phyloP scores from a whole-genome alignment of 345 rosid species.

The Eucalyptus albens region DNA sequence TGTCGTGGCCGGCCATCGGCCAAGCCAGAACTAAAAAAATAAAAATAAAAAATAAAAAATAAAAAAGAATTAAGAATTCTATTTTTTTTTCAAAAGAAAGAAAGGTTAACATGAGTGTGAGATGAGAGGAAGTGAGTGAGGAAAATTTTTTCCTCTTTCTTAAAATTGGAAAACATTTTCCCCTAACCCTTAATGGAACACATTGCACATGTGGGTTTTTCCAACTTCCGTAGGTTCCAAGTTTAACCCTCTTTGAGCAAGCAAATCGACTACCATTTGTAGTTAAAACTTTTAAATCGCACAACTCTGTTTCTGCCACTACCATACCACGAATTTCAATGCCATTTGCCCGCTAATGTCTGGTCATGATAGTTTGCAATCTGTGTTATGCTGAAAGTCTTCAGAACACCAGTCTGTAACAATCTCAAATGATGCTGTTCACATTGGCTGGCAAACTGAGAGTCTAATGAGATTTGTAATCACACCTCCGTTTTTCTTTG shows the following conservation, averaged over 20 bases:
- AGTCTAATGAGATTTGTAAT: not conserved
- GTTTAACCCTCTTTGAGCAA: not conserved
- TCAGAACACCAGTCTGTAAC: not conserved
- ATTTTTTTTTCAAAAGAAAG: too few species aligned
- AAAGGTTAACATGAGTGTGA: too few species aligned
- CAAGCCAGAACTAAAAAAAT: too few species aligned
- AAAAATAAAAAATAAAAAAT: fast-evolving
- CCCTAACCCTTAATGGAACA: not conserved
- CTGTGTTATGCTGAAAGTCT: not conserved
- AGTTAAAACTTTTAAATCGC: not conserved
- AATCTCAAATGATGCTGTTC: not conserved
- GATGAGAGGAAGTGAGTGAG: too few species aligned
- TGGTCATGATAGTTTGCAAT: not conserved
- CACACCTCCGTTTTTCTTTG: not conserved
- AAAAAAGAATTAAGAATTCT: fast-evolving
- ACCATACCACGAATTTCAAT: not conserved
- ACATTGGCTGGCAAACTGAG: not conserved
- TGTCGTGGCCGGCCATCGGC: fast-evolving
- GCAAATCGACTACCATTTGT: not conserved
- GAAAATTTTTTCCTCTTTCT: too few species aligned
- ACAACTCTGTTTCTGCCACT: not conserved
- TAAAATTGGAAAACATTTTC: too few species aligned
- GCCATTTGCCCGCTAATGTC: not conserved
- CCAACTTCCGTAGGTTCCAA: not conserved
- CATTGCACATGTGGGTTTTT: not conserved